Base-by-base conservation (phyloP, 352 stramenopile genomes). In the Globisporangium takayamanum region DNA sequence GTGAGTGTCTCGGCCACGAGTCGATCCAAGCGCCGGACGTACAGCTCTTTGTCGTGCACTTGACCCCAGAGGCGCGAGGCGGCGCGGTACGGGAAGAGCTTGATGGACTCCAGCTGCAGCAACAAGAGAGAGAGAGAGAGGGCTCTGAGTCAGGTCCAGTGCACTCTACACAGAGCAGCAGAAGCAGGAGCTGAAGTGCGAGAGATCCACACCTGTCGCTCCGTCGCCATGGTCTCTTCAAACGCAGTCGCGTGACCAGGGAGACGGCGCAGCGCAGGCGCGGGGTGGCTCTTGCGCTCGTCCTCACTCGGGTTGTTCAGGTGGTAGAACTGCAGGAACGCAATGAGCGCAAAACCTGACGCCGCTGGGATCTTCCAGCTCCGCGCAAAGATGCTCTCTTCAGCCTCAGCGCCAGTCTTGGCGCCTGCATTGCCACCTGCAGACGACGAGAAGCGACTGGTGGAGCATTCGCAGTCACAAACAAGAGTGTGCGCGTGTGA, bases 41-140 rank as follows among this genome's bases (percentile, higher is more conserved):
- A 92, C 81, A 95, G 64, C 33, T 92, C 73, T 57, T 90, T 92
- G 67, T 89, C 71, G 67, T 91, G 73, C 48, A 92, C 71, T 61
- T 74, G 5, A 50, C 85, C 85, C 85, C 85, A 95, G 11, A 91
- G 70, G 26, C 84, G 78, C 26, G 81, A 92, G 3, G 76, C 74
- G 18, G 78, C 78, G 49, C 85, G 79, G 70, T 95, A 93, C 58
- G 85, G 82, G 33, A 91, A 68, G 28, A 92, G 56, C 53, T 92
- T 89, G 39, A 95, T 59, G 47, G 78, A 87, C 64, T 87, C 69
- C 56, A 93, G 60, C 66, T 69, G 20, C 58, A 72, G 15, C 45
- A 46, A 47, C 22, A 54, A 12, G 39, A 12, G 44, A 14, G 11
- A 8, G 7, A 28, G 44, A 49, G 44, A 8, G 5, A 28, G 44